A percentile compares a stretch with the other conserved stretches of the same genome.
phyloP scores from a whole-genome alignment of 1,284 basidiomycete genomes.

The Irpex sp. region DNA sequence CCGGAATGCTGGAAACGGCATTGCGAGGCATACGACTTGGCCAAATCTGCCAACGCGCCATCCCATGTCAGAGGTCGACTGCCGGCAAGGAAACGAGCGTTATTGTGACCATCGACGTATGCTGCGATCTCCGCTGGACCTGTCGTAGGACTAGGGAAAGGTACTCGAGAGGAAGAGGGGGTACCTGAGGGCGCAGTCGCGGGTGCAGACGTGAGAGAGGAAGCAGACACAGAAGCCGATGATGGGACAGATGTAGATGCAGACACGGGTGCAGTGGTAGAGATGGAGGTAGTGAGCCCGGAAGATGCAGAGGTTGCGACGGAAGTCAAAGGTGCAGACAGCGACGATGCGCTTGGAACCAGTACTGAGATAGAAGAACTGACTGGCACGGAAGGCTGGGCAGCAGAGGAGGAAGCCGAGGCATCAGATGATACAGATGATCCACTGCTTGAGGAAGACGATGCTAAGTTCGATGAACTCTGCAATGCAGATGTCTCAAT shows the following conservation, averaged over 20 bases:
- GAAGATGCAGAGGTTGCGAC: neutral
- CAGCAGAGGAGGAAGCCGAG: neutral
- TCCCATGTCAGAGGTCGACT: conserved; percentile 55
- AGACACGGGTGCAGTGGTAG: conserved; percentile 1
- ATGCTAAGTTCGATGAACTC: neutral
- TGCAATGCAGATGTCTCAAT: neutral
- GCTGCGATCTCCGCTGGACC: conserved; percentile 29
- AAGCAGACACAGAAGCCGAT: neutral
- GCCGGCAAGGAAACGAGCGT: conserved; percentile 47
- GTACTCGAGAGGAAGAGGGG: conserved; percentile 18
- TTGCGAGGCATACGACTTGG: conserved; percentile 56
- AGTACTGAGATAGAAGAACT: neutral
- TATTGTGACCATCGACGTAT: conserved; percentile 57
- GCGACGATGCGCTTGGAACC: neutral
- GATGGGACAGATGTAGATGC: neutral
- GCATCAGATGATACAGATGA: neutral
- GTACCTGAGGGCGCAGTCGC: conserved; percentile 1
- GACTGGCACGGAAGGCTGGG: neutral
- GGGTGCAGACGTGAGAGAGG: neutral
- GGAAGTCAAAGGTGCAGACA: neutral
- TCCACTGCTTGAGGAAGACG: neutral
- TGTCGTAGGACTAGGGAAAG: conserved; percentile 44
- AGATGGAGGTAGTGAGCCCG: neutral
- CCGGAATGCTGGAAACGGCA: conserved; percentile 61
- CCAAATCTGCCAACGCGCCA: conserved; percentile 44